Conservation (phyloP, 495 filamentous ascomycete genomes). For the Stereocaulon alpinum region DNA sequence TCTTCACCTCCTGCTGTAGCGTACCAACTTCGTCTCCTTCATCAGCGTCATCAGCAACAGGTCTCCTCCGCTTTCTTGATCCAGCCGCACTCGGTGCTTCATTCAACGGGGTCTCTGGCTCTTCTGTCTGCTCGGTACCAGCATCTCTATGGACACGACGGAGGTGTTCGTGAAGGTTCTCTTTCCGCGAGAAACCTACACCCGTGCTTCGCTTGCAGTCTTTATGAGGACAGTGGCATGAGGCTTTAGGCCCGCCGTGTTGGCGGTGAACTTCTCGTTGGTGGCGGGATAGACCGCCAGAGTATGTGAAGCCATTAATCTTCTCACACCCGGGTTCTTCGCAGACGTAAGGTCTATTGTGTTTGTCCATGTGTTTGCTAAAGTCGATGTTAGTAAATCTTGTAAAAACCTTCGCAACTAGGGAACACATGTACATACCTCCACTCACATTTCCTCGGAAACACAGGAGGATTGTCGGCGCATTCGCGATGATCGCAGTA, state of each 20-base stretch:
- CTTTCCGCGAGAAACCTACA: constrained; percentile 72
- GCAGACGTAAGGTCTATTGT: constrained; percentile 85
- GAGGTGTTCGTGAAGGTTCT: constrained; percentile 86
- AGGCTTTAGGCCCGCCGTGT: constrained; percentile 72
- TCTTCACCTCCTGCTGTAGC: constrained; percentile 17
- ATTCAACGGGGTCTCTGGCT: background rate
- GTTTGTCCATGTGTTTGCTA: constrained; percentile 96
- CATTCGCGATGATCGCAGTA: constrained; percentile 58
- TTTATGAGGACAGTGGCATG: constrained; percentile 67
- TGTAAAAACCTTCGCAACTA: background rate
- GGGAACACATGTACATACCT: constrained; percentile 49
- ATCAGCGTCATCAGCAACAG: background rate
- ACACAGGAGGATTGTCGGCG: constrained; percentile 44
- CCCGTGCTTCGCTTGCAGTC: constrained; percentile 83
- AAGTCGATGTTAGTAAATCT: constrained; percentile 11
- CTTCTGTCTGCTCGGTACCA: background rate
- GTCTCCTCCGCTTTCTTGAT: constrained; percentile 12
- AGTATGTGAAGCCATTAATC: constrained; percentile 86
- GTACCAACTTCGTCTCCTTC: constrained; percentile 6
- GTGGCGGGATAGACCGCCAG: constrained; percentile 76
- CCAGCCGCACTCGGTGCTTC: background rate
- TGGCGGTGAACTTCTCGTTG: constrained; percentile 85
- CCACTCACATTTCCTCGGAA: constrained; percentile 84
- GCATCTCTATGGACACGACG: constrained; percentile 16
- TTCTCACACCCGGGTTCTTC: constrained; percentile 67